These are phyloP conservation scores for Talaromyces sp. DNA, from an alignment of 2,329 filamentous ascomycete species.

Conservation along the genomic window DNA sequence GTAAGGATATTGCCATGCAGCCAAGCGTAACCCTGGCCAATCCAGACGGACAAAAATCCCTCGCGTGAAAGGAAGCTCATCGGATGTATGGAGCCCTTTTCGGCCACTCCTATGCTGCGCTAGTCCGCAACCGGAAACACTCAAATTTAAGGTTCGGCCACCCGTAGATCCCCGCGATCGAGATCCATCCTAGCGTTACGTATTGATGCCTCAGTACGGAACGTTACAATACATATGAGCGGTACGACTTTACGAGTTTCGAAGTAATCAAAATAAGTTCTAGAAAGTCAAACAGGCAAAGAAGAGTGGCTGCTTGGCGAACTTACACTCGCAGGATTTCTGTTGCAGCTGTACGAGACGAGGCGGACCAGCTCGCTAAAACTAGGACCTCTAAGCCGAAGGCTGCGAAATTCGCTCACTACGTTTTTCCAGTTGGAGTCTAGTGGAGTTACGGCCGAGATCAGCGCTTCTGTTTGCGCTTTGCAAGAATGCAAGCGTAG, in stretches of 20 bases:
- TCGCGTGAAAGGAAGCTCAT: not conserved
- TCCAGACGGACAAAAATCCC: not conserved
- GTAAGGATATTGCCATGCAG: not conserved
- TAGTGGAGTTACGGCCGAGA: not conserved
- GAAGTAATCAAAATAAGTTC: not conserved
- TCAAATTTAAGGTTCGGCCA: not conserved
- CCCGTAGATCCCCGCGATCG: not conserved
- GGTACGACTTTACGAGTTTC: not conserved
- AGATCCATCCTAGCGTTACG: not conserved
- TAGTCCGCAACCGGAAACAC: not conserved
- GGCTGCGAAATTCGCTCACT: not conserved
- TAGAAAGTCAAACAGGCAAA: not conserved
- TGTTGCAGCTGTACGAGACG: not conserved
- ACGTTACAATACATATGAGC: not conserved
- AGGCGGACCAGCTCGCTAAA: not conserved
- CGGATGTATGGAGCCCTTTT: not conserved
- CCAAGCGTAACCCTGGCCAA: not conserved
- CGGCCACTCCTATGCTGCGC: not conserved
- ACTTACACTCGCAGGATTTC: not conserved
- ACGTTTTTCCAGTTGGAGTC: not conserved
- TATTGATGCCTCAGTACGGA: not conserved
- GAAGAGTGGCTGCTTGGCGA: not conserved
- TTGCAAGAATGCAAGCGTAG: not conserved
- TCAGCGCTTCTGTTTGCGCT: not conserved
- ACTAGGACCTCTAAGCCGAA: not conserved